These are phyloP conservation scores for Xanthoconium separans DNA, from an alignment of 1,284 basidiomycete species.

Conservation along the genomic window DNA sequence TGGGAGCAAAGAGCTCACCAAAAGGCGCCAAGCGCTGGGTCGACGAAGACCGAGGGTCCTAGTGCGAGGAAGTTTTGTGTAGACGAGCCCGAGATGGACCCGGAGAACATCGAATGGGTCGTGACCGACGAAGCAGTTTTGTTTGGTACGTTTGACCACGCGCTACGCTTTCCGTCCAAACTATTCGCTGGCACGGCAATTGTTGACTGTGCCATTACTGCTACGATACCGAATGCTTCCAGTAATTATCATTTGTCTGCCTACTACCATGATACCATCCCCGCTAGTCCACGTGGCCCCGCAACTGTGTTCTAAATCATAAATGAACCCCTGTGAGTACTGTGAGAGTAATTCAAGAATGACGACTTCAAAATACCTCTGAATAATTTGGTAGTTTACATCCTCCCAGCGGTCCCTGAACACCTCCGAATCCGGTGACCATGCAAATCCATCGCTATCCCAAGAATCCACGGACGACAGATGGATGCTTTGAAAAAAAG, in stretches of 20 bases:
- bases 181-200: constrained; percentile 53
- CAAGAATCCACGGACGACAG: neutral
- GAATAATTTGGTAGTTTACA: neutral
- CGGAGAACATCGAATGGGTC: constrained; percentile 78
- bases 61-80: constrained; percentile 33
- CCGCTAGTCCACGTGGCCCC: constrained; percentile 42
- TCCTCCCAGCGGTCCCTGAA: neutral
- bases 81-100: constrained; percentile 52
- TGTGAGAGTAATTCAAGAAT: too few relatives aligned
- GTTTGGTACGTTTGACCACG: constrained; percentile 55
- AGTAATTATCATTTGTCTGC: constrained; percentile 61
- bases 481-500: neutral
- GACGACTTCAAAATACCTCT: too few relatives aligned
- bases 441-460: neutral
- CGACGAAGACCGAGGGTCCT: constrained; percentile 20
- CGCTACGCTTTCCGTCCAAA: neutral
- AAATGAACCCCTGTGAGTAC: too few relatives aligned
- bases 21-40: constrained; percentile 23
- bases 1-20: constrained; percentile 37
- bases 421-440: neutral
- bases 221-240: constrained; percentile 76
- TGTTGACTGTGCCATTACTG: constrained; percentile 80
- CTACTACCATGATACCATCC: constrained; percentile 47
- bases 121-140: constrained; percentile 86
- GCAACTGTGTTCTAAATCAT: too few relatives aligned